phyloP scores from a whole-genome alignment of 2,329 filamentous ascomycete genomes.

The Pseudogymnoascus destructans region DNA sequence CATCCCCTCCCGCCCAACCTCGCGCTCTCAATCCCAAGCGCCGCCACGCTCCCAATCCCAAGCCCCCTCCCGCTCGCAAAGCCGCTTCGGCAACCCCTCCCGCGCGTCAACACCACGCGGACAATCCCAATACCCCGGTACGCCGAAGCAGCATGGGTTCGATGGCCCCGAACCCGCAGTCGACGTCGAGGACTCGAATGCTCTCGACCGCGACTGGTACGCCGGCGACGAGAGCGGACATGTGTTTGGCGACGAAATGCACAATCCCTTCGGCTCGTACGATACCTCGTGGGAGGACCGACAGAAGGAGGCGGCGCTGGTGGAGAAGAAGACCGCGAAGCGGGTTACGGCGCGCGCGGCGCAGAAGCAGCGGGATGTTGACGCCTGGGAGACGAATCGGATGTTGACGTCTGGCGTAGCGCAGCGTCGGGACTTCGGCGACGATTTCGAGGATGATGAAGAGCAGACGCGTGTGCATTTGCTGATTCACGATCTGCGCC shows the following conservation, averaged over 20 bases:
- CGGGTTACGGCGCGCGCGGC: conserved; percentile 59
- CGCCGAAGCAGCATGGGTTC: conserved; percentile 42
- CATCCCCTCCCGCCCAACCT: conserved; percentile 19
- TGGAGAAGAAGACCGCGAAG: conserved; percentile 68
- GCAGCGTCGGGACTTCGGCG: conserved; percentile 68
- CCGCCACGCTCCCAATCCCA: conserved; percentile 22
- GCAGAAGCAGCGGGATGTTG: conserved; percentile 85
- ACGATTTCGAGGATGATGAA: conserved; percentile 80
- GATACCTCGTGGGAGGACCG: conserved; percentile 56
- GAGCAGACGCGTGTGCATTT: conserved; percentile 82
- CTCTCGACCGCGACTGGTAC: conserved; percentile 87
- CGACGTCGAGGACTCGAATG: conserved; percentile 55
- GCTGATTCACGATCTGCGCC: conserved; percentile 82
- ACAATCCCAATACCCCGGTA: conserved; percentile 26
- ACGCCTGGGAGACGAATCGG: conserved; percentile 97
- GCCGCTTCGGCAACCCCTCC: conserved; percentile 22
- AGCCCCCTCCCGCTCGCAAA: conserved; percentile 29
- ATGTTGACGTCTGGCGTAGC: conserved; percentile 96
- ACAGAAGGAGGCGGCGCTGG: conserved; percentile 60
- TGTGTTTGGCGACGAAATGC: conserved; percentile 79
- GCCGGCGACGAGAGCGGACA: conserved; percentile 73
- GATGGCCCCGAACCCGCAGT: conserved; percentile 49
- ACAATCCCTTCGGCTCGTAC: conserved; percentile 77
- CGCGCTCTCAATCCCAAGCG: conserved; percentile 10
- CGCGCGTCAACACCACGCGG: conserved; percentile 25